Evolutionary conservation across 257 asterid species (phyloP).

Genomic region (Nicotiana sylvestris): DNA sequence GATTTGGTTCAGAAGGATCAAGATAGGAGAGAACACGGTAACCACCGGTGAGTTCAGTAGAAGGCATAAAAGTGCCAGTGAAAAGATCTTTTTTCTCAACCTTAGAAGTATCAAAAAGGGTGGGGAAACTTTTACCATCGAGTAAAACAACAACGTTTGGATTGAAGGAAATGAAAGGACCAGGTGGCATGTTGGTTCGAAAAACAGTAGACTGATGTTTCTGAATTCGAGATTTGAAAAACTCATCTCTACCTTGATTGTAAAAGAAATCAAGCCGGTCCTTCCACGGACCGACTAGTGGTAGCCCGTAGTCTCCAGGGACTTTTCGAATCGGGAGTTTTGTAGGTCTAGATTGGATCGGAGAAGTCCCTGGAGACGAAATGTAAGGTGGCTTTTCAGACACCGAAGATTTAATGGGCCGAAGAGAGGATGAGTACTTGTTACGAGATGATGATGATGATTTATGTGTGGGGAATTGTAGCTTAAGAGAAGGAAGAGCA

Average conservation of each 20-base stretch:
- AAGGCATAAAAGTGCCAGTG: constrained; percentile 83
- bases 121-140: constrained; percentile 80
- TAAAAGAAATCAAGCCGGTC: constrained; percentile 77
- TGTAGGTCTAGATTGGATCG: not conserved
- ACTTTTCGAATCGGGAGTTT: constrained; percentile 41
- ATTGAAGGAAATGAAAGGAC: constrained; percentile 58
- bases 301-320: constrained; percentile 79
- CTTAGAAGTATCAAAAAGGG: constrained; percentile 57
- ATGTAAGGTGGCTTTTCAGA: constrained; percentile 33
- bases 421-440: constrained; percentile 1
- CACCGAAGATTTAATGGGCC: constrained; percentile 27
- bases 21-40: constrained; percentile 65
- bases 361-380: not conserved
- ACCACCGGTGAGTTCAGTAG: constrained; percentile 75
- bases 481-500: constrained; percentile 27
- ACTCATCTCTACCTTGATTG: constrained; percentile 75
- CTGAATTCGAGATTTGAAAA: constrained; percentile 59
- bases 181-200: constrained; percentile 89
- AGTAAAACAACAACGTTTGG: constrained; percentile 72
- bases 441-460: not conserved
- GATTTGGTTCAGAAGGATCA: constrained; percentile 83
- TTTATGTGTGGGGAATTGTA: constrained; percentile 18
- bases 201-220: constrained; percentile 72
- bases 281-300: constrained; percentile 62
- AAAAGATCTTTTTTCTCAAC: constrained; percentile 82